These are phyloP conservation scores for Rhodotorula sp. DNA, from an alignment of 1,284 basidiomycete genomes.

Conservation along the genomic window DNA sequence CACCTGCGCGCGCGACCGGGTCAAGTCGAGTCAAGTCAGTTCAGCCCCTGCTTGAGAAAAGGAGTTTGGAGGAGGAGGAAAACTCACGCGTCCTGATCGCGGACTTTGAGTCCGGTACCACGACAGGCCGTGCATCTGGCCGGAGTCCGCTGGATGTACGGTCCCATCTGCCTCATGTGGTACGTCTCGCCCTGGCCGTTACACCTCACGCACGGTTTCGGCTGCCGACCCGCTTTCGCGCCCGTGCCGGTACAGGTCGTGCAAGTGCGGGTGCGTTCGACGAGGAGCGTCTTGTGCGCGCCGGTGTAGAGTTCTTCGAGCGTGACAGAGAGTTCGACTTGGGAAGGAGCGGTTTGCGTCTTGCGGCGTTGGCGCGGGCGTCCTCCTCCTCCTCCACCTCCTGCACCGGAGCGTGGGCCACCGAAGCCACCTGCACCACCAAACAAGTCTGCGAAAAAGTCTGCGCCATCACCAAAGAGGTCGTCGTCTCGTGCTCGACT, in stretches of 20 bases:
- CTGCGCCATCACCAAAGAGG: conserved; percentile 52
- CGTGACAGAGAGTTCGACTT: conserved; percentile 76
- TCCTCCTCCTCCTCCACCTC: conserved; percentile 59
- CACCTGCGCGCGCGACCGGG: conserved; percentile 58
- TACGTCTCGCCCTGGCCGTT: conserved; percentile 76
- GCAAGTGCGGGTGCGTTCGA: conserved; percentile 83
- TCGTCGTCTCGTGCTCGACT: conserved; percentile 53
- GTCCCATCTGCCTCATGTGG: conserved; percentile 39
- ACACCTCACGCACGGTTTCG: conserved; percentile 76
- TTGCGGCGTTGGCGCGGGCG: conserved; percentile 48
- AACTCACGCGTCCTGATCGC: conserved; percentile 80
- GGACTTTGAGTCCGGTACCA: conserved; percentile 74
- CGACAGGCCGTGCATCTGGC: conserved; percentile 72
- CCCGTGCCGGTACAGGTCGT: conserved; percentile 75
- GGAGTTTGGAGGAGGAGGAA: too few species aligned
- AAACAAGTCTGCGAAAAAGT: conserved; percentile 78
- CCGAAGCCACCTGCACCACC: conserved; percentile 56
- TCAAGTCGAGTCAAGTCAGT: neutral
- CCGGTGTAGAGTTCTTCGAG: conserved; percentile 93
- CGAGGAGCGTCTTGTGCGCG: conserved; percentile 81
- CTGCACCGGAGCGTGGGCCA: conserved; percentile 53
- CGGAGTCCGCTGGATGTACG: conserved; percentile 54
- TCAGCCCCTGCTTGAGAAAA: too few species aligned
- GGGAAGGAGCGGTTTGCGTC: conserved; percentile 53
- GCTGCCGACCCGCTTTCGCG: conserved; percentile 72